Conservation (phyloP, 2,329 filamentous ascomycete genomes). For the Paecilomyces formosus region DNA sequence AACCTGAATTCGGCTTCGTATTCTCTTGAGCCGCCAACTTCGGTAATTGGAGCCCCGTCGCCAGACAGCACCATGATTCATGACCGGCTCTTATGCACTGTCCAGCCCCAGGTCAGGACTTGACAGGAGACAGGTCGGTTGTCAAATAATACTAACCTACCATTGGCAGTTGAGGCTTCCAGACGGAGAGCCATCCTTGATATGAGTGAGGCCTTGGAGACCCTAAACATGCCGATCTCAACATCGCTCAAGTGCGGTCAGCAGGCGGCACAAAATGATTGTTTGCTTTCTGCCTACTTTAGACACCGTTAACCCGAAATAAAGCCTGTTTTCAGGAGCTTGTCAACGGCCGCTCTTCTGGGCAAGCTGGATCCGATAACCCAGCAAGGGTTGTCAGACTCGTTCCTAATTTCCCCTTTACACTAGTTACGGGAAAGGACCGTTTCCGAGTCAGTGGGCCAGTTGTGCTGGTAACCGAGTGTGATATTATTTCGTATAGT, state of each 20-base stretch:
- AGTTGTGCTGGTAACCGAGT: background rate
- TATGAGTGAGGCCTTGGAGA: background rate
- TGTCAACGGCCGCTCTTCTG: background rate
- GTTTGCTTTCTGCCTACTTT: background rate
- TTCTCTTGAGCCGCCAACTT: background rate
- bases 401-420: background rate
- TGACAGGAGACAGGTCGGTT: background rate
- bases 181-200: background rate
- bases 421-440: background rate
- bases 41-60: background rate
- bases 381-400: background rate
- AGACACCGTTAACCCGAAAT: background rate
- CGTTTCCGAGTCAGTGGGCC: background rate
- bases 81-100: background rate
- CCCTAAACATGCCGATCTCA: background rate
- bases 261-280: background rate
- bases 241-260: background rate
- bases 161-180: background rate
- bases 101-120: background rate
- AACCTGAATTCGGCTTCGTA: background rate
- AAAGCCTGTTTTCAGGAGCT: background rate
- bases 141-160: background rate
- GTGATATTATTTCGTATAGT: background rate
- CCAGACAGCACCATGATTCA: background rate
- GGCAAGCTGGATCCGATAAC: background rate